These are phyloP conservation scores for Podospora tetraspora DNA, from an alignment of 495 filamentous ascomycete species.

Conservation along the genomic window DNA sequence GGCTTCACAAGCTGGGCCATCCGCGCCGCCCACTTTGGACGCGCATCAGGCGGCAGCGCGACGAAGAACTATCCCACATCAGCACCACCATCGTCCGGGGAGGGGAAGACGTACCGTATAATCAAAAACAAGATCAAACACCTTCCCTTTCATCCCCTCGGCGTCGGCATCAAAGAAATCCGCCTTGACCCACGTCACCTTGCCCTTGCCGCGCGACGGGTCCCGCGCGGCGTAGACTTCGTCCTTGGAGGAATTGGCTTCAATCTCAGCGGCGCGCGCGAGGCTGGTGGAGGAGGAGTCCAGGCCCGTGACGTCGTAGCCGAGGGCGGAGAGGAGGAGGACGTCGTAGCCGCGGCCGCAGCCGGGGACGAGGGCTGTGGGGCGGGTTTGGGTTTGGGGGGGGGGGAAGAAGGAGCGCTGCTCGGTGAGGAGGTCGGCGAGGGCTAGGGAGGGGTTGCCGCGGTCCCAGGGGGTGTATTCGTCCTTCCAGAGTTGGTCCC, in stretches of 20 bases:
- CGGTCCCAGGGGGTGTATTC: slow-evolving; percentile 65
- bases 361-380: slow-evolving; percentile 59
- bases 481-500: slow-evolving; percentile 63
- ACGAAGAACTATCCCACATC: slow-evolving; percentile 60
- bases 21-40: slow-evolving; percentile 64
- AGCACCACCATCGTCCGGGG: background rate
- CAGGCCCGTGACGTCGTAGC: slow-evolving; percentile 69
- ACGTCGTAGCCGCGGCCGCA: slow-evolving; percentile 76
- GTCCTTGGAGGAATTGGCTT: slow-evolving; percentile 24
- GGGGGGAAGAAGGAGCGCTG: slow-evolving; percentile 41
- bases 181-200: slow-evolving; percentile 54
- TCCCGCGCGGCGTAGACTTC: slow-evolving; percentile 43
- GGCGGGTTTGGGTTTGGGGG: slow-evolving; percentile 14
- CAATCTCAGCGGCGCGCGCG: slow-evolving; percentile 45
- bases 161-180: slow-evolving; percentile 63
- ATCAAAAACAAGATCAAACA: slow-evolving; percentile 78
- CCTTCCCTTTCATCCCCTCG: slow-evolving; percentile 36
- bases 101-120: slow-evolving; percentile 59
- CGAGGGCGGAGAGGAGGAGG: slow-evolving; percentile 61
- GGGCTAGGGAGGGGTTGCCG: slow-evolving; percentile 58
- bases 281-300: slow-evolving; percentile 58
- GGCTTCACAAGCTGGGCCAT: slow-evolving; percentile 60
- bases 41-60: slow-evolving; percentile 59
- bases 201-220: slow-evolving; percentile 45
- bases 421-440: slow-evolving; percentile 53